Evolutionary conservation across 2,329 filamentous ascomycete genomes (phyloP).

Genomic region (Diaporthe vaccinii): DNA sequence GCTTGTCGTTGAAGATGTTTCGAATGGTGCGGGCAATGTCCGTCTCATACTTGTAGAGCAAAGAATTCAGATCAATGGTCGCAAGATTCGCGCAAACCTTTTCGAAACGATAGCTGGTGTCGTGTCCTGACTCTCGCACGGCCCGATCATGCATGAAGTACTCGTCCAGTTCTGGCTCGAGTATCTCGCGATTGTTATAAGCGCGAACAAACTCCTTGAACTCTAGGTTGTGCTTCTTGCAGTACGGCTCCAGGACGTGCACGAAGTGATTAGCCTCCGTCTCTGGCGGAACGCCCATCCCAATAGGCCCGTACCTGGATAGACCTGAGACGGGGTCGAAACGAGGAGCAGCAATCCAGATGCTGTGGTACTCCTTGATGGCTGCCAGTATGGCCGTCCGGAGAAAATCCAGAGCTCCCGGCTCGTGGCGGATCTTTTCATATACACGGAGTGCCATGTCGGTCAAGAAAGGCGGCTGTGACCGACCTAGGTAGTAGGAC

Average conservation of each 20-base stretch:
- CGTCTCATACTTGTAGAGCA: constrained; percentile 96
- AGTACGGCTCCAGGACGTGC: constrained; percentile 85
- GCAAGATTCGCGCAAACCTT: constrained; percentile 88
- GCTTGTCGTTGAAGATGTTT: constrained; percentile 83
- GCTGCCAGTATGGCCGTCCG: constrained; percentile 85
- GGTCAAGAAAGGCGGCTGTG: constrained; percentile 95
- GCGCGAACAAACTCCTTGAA: constrained; percentile 89
- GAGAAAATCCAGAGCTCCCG: constrained; percentile 85
- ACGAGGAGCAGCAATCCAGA: constrained; percentile 86
- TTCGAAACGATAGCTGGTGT: constrained; percentile 95
- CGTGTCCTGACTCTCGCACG: constrained; percentile 95
- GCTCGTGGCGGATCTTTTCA: constrained; percentile 90
- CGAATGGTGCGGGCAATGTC: constrained; percentile 92
- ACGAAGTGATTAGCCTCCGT: constrained; percentile 90
- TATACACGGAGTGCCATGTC: constrained; percentile 97
- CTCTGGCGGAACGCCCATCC: constrained; percentile 89
- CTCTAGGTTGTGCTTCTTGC: constrained; percentile 84
- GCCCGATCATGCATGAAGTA: constrained; percentile 98
- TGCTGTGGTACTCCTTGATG: constrained; percentile 95
- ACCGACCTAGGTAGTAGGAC: constrained; percentile 94
- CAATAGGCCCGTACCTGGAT: constrained; percentile 87
- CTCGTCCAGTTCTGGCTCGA: constrained; percentile 90
- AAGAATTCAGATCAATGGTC: constrained; percentile 93
- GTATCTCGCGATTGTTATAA: constrained; percentile 84
- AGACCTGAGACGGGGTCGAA: constrained; percentile 83